Evolutionary conservation across 768 basidiomycete species (phyloP).

Genomic region (Paxillus rubicundulus): DNA sequence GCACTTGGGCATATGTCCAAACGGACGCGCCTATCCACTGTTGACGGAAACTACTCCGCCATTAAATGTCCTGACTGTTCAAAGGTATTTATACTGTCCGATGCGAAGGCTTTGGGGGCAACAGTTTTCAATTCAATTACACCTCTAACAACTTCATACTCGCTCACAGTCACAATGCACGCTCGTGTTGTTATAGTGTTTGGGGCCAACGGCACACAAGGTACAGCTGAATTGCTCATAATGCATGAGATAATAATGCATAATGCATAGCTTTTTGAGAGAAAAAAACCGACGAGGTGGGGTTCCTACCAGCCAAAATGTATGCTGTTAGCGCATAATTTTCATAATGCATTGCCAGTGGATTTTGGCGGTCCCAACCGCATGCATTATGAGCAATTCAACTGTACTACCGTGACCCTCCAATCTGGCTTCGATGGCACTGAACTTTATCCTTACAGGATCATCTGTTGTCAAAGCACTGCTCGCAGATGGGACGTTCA

Average conservation of each 20-base stretch:
- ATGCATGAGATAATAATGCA: too few relatives aligned
- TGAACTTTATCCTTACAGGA: constrained; percentile 13
- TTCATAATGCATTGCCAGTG: too few relatives aligned
- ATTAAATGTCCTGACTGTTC: neutral
- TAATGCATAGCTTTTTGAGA: too few relatives aligned
- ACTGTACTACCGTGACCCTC: neutral
- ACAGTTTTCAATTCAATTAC: neutral
- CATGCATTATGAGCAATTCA: too few relatives aligned
- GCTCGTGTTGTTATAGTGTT: constrained; percentile 30
- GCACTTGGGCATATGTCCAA: neutral
- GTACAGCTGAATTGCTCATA: too few relatives aligned
- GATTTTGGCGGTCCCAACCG: too few relatives aligned
- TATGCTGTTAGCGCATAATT: too few relatives aligned
- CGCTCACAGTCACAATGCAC: constrained; percentile 8
- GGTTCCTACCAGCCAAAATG: too few relatives aligned
- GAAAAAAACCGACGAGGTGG: too few relatives aligned
- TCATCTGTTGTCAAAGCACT: constrained; percentile 27
- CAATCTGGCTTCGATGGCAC: neutral
- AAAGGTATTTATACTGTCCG: neutral
- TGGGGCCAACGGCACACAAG: constrained; percentile 38
- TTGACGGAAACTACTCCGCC: neutral
- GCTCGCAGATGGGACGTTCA: constrained; percentile 34
- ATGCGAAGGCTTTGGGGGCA: neutral
- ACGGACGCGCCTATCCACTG: neutral
- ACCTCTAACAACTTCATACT: neutral